A percentile compares a stretch with the other conserved stretches of the same genome.
Conservation (phyloP, 208 protist genomes). For the Herpetomonas samuelpessoai region DNA sequence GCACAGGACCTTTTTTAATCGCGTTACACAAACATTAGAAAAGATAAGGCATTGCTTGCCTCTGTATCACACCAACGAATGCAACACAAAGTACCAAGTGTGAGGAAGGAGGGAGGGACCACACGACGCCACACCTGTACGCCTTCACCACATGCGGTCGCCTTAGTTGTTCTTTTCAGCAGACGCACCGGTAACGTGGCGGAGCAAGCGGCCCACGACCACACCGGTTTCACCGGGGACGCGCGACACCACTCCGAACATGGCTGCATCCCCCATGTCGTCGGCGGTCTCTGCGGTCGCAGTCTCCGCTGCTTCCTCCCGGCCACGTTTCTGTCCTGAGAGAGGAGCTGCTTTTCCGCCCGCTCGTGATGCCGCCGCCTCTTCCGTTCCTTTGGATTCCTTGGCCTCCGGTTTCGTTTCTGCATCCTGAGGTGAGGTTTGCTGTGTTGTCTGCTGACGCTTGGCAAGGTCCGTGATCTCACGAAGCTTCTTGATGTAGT, state of each 20-base stretch:
- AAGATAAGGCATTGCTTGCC: too few relatives aligned
- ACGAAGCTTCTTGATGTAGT: constrained; percentile 85
- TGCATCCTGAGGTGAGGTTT: not conserved
- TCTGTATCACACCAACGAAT: too few relatives aligned
- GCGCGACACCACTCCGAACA: constrained; percentile 47
- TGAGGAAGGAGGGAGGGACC: too few relatives aligned
- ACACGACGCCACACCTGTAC: too few relatives aligned
- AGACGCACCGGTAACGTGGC: constrained; percentile 13
- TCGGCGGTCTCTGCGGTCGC: constrained; percentile 6
- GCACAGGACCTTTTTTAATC: too few relatives aligned
- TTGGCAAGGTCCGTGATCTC: constrained; percentile 62
- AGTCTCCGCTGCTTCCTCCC: not conserved
- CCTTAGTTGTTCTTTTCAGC: constrained; percentile 9
- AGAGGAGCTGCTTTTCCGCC: too few relatives aligned
- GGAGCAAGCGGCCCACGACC: constrained; percentile 30
- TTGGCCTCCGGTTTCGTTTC: not conserved
- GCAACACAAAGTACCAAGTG: too few relatives aligned
- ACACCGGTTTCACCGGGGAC: constrained; percentile 29
- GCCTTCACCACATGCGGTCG: too few relatives aligned
- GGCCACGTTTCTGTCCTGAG: not conserved
- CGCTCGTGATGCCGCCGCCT: too few relatives aligned
- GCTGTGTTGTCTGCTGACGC: constrained; percentile 7
- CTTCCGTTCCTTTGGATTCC: not conserved
- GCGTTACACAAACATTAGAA: too few relatives aligned
- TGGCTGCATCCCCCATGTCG: constrained; percentile 37